Conservation (phyloP, 176 grass and related monocot species). For the Aegilops umbellulata region DNA sequence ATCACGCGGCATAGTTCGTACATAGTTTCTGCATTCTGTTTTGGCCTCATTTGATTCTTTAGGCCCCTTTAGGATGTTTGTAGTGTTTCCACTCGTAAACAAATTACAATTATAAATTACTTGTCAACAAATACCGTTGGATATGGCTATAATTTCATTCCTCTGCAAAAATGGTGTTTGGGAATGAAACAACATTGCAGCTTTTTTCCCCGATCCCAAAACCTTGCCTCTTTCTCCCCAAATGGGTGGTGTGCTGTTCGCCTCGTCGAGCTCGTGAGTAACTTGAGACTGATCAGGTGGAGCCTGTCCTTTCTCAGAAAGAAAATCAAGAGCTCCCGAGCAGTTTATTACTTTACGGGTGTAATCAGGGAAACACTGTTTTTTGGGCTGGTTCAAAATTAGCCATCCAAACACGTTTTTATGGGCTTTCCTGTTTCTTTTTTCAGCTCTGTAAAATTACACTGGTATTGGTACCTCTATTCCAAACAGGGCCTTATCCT, state of each 20-base stretch:
- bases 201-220: background rate
- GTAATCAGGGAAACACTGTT: too few relatives aligned
- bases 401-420: too few relatives aligned
- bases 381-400: too few relatives aligned
- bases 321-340: too few relatives aligned
- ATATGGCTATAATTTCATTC: background rate
- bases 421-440: too few relatives aligned
- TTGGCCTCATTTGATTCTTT: conserved; percentile 15
- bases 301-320: too few relatives aligned
- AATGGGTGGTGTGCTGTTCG: background rate
- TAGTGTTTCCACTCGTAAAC: background rate
- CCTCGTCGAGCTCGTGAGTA: too few relatives aligned
- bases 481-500: background rate
- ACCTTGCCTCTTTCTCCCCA: background rate
- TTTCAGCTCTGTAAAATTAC: background rate
- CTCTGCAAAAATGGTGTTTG: background rate
- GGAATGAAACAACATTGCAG: background rate
- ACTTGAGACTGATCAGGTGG: too few relatives aligned
- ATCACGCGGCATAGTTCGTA: background rate
- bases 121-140: background rate
- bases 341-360: too few relatives aligned
- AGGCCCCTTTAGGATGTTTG: background rate
- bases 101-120: background rate
- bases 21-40: conserved; percentile 2
- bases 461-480: background rate